Evolutionary conservation across 1,139 yeast genomes (phyloP).

Genomic region (Meyerozyma carpophila): DNA sequence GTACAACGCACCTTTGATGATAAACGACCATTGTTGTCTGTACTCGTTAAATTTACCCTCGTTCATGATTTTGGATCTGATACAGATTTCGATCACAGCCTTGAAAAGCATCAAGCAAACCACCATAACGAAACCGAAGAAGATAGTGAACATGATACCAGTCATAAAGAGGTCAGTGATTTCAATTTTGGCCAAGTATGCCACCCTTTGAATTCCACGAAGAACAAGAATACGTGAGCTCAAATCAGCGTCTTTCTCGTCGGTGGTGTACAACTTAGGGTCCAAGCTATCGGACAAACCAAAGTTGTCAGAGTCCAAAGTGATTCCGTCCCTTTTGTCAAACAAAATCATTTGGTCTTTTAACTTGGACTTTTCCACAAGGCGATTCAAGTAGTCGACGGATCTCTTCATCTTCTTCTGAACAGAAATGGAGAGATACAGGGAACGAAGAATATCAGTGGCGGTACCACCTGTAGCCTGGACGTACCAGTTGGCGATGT

Average conservation of each 20-base stretch:
- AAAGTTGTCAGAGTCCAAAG: constrained; percentile 35
- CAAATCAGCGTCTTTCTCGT: constrained; percentile 55
- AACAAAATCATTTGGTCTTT: constrained; percentile 15
- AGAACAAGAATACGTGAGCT: constrained; percentile 68
- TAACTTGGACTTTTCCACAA: constrained; percentile 13
- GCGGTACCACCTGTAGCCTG: constrained; percentile 94
- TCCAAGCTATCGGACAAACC: constrained; percentile 48
- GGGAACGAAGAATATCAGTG: constrained; percentile 59
- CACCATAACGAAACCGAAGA: constrained; percentile 70
- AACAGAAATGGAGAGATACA: constrained; percentile 68
- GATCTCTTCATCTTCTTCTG: constrained; percentile 48
- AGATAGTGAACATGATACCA: constrained; percentile 74
- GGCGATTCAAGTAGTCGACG: constrained; percentile 13
- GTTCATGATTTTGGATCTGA: constrained; percentile 55
- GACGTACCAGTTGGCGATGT: constrained; percentile 87
- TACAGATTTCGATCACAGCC: constrained; percentile 65
- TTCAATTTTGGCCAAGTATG: constrained; percentile 80
- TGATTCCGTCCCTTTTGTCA: constrained; percentile 25
- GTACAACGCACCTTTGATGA: constrained; percentile 84
- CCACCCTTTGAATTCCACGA: constrained; percentile 89
- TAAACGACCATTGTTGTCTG: constrained; percentile 72
- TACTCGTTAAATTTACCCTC: constrained; percentile 69
- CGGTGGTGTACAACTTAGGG: constrained; percentile 57
- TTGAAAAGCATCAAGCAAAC: constrained; percentile 64
- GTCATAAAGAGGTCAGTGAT: constrained; percentile 82